Base-by-base conservation (phyloP, 345 rosid genomes). In the Moricandia arvensis region DNA sequence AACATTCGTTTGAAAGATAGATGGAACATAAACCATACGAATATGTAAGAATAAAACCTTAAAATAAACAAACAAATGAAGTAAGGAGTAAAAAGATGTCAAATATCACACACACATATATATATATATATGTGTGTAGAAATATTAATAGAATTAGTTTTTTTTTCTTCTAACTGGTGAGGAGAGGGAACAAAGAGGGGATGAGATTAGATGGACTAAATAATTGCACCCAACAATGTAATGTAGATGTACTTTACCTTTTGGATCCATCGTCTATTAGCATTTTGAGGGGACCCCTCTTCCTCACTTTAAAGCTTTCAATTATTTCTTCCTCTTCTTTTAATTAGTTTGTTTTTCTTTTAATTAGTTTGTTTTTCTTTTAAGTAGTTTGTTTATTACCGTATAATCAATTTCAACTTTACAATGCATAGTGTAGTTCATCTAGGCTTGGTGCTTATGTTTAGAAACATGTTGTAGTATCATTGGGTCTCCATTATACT, bases 161-260 rank as follows among this genome's bases (percentile, higher is more conserved):
- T 59, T n/a, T 49, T 49, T 16, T 60, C 16, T 31, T 41, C 37
- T 6, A 27, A 4, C 55, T 31, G 72, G 61, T 65, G 60, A 59
- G 63, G 45, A 59, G 45, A 77, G 68, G 77, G 73, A 66, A 86
- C 86, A 82, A 81, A 82, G 85, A 86, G 70, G 51, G 24, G 57
- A 9, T 49, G 57, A 49, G 24, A 49, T 45, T 49, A 49, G 82
- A 86, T 80, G 89, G 89, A 79, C 86, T 83, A 86, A 91, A 87
- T 91, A 86, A 90, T 94, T 91, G 95, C 89, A 84, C 77, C n/a
- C 80, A 79, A 67, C 71, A 79, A 79, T 79, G 69, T 66, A 35
- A 71, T 66, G 69, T 53, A 73, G 68, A 72, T 72, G 86, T 88
- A 88, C 85, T 87, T 84, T 67, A 83, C 80, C 90, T 89, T 87